These are phyloP conservation scores for Barbarea vulgaris DNA, from an alignment of 345 rosid genomes.

Conservation along the genomic window DNA sequence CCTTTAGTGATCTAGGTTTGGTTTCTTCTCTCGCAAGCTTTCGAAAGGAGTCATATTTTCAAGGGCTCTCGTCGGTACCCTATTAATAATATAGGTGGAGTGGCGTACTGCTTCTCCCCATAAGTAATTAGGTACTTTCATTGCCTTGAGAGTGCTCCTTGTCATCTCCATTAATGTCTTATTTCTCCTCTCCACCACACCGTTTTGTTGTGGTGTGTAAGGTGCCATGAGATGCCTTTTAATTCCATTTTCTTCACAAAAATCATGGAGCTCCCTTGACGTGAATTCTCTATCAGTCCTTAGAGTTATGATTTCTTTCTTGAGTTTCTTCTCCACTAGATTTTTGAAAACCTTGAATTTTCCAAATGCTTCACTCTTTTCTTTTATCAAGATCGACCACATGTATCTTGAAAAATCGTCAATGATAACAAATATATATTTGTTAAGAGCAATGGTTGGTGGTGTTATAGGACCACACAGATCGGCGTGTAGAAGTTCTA, in stretches of 20 bases:
- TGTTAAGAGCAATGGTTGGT: not conserved
- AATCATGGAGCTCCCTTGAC: not conserved
- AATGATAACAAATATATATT: not conserved
- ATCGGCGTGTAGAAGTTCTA: not conserved
- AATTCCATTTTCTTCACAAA: not conserved
- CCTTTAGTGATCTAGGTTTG: not conserved
- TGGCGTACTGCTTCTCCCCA: not conserved
- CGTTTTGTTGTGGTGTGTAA: not conserved
- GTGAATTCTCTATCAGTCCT: not conserved
- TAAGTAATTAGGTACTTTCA: not conserved
- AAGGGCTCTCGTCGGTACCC: no score
- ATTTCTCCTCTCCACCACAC: not conserved
- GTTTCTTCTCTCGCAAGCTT: not conserved
- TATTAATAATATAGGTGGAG: not conserved
- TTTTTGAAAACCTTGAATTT: not conserved
- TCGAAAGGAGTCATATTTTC: no score
- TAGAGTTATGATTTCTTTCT: not conserved
- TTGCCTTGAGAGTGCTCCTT: not conserved
- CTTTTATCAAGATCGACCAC: not conserved
- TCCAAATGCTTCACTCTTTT: not conserved
- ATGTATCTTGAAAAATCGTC: not conserved
- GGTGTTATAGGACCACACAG: not conserved
- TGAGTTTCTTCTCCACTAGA: not conserved
- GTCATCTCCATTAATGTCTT: not conserved
- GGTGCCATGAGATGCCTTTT: not conserved